These are phyloP conservation scores for Naganishia sp. DNA, from an alignment of 1,284 basidiomycete species.

Conservation along the genomic window DNA sequence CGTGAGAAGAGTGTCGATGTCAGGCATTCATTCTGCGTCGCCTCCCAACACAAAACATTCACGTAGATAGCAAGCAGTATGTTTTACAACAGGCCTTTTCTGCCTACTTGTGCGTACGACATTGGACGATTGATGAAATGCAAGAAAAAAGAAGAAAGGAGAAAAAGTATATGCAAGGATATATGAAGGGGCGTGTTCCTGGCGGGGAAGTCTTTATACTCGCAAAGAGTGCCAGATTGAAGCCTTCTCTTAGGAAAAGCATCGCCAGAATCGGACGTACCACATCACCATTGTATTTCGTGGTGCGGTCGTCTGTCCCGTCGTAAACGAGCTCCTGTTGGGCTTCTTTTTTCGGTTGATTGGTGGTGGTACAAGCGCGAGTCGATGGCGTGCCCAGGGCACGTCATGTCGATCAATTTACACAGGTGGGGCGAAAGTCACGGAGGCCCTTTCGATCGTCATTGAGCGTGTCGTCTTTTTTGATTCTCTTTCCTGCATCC, in stretches of 20 bases:
- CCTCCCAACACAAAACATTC: neutral
- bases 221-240: too few species aligned
- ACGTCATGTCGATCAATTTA: too few species aligned
- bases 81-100: neutral
- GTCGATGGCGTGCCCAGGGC: too few species aligned
- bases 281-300: too few species aligned
- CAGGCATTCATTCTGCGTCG: neutral
- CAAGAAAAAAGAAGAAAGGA: neutral
- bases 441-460: neutral
- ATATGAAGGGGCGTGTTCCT: neutral
- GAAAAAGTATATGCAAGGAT: conserved; percentile 15
- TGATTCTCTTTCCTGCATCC: neutral
- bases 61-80: neutral
- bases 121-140: neutral
- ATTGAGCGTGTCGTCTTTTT: too few species aligned
- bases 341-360: too few species aligned
- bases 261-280: too few species aligned
- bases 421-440: neutral
- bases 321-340: too few species aligned
- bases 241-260: too few species aligned
- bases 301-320: too few species aligned
- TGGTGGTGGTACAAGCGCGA: too few species aligned
- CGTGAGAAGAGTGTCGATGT: neutral
- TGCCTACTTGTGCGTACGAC: neutral
- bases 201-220: too few species aligned